Percentiles rank a stretch among this genome's conserved stretches.
Conservation (phyloP, 108 stramenopile species). For the Nitzschia sp. region DNA sequence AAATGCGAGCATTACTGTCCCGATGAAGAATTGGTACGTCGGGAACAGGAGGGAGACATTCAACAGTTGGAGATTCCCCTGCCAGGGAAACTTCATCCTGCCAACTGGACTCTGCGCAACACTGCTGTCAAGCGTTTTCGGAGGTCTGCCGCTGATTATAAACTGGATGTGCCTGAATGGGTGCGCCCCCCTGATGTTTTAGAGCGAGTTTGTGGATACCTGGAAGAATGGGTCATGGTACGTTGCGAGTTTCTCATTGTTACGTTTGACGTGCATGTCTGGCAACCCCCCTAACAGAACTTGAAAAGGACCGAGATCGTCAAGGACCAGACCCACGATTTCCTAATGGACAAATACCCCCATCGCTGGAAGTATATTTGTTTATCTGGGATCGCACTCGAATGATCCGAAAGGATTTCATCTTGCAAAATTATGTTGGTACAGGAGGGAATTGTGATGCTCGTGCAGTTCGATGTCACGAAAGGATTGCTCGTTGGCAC, state of each 20-base stretch:
- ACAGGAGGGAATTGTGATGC: slow-evolving; percentile 83
- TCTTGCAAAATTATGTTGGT: slow-evolving; percentile 87
- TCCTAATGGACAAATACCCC: slow-evolving; percentile 50
- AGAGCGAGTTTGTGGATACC: slow-evolving; percentile 69
- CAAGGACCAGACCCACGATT: slow-evolving; percentile 84
- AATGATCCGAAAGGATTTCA: slow-evolving; percentile 88
- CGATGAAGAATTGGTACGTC: slow-evolving; percentile 72
- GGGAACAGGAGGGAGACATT: slow-evolving; percentile 80
- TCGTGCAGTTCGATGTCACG: slow-evolving; percentile 80
- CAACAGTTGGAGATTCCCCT: slow-evolving; percentile 75
- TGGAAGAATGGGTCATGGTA: slow-evolving; percentile 92
- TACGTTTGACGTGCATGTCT: background rate
- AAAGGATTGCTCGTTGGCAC: slow-evolving; percentile 89
- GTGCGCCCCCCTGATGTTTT: slow-evolving; percentile 82
- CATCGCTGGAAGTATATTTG: slow-evolving; percentile 82
- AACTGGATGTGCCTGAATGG: slow-evolving; percentile 82
- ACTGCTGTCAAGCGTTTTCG: slow-evolving; percentile 85
- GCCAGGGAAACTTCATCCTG: slow-evolving; percentile 73
- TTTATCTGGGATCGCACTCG: slow-evolving; percentile 90
- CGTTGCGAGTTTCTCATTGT: background rate
- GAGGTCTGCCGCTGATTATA: slow-evolving; percentile 87
- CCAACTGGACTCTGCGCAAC: slow-evolving; percentile 73
- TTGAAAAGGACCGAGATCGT: slow-evolving; percentile 72
- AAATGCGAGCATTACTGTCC: slow-evolving; percentile 80
- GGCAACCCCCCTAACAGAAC: background rate